Evolutionary conservation across 1,139 yeast genomes (phyloP).

Genomic region (Geotrichum fermentans): DNA sequence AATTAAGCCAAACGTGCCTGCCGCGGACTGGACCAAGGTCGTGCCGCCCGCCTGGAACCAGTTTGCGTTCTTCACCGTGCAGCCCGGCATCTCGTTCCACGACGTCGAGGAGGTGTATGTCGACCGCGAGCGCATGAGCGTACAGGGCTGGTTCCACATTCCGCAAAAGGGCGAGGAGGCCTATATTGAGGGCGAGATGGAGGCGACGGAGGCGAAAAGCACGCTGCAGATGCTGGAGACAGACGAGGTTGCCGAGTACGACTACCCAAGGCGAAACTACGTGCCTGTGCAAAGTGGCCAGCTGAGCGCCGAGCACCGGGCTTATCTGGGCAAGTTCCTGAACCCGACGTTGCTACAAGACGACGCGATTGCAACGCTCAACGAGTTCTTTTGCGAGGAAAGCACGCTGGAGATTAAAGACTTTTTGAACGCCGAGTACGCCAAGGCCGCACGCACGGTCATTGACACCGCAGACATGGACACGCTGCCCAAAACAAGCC

Average conservation of each 20-base stretch:
- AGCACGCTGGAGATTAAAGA: constrained; percentile 65
- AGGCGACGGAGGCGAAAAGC: constrained; percentile 65
- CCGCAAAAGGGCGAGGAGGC: constrained; percentile 93
- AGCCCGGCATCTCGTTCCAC: constrained; percentile 94
- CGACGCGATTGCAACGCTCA: constrained; percentile 44
- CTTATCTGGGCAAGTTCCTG: constrained; percentile 50
- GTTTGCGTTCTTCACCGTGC: constrained; percentile 90
- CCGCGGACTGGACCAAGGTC: constrained; percentile 63
- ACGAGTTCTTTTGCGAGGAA: constrained; percentile 54
- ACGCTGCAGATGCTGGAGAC: constrained; percentile 79
- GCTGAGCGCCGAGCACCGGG: constrained; percentile 38
- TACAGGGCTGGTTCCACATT: constrained; percentile 98
- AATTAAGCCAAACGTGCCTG: constrained; percentile 83
- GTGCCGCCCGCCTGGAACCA: constrained; percentile 93
- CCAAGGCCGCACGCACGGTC: constrained; percentile 44
- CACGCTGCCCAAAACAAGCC: constrained; percentile 61
- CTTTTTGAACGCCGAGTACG: constrained; percentile 56
- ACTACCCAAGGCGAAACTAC: constrained; percentile 50
- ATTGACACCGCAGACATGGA: constrained; percentile 43
- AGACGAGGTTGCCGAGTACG: constrained; percentile 71
- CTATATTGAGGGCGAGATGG: constrained; percentile 68
- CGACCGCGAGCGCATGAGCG: constrained; percentile 81
- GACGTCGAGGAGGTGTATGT: constrained; percentile 96
- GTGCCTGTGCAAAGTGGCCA: neutral
- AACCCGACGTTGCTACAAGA: constrained; percentile 51